Base-by-base conservation (phyloP, 768 basidiomycete species). In the Leccinum truebloodii region DNA sequence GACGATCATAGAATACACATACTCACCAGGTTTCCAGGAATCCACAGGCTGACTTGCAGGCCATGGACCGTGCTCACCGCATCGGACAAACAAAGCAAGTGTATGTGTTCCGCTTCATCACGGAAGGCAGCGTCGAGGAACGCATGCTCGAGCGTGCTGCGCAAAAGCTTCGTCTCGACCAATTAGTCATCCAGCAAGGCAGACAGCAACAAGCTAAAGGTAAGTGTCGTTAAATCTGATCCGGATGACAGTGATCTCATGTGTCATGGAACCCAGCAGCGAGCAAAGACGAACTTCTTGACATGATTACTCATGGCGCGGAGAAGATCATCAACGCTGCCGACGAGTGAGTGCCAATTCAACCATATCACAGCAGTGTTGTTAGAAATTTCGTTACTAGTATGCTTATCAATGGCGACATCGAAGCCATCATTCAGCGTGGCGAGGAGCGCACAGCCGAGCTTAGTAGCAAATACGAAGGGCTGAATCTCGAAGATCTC, bases 261-360 rank as follows among this genome's bases (percentile, higher is more conserved):
- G 35, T 30, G 20, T 65, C 24, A 59, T 49, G 37, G 57, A 41
- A 51, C 54, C n/a, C 67, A 89, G 95, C 92, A 56, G 89, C 92
- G 16, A 92, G 87, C 73, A 98, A 98, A 78, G 97, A 98, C 52
- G 97, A 98, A 60, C 80, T 99, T 14, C 78, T 98, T 37, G 95
- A 98, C 71, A 99, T 98, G 94, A 98, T 99, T 60, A 89, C 95
- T 6, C 94, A 96, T 68, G 96, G 97, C 20, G 96, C 95, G 0
- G 96, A 98, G 73, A 91, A 94, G 75, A 98, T 99, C 59, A 95
- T 98, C 73, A 96, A 89, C 69, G 79, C 87, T 4, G 73, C 75
- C 0, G 88, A 91, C 14, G 85, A 86, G 92, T 94, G 59, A 62
- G 89, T 76, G 13, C 12, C 13, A 10, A 41, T n/a, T 46, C 39